Evolutionary conservation across 1,284 basidiomycete genomes (phyloP), one percentile per base, ranked within the genome.

Genomic region (Cryptococcus sp.): DNA sequence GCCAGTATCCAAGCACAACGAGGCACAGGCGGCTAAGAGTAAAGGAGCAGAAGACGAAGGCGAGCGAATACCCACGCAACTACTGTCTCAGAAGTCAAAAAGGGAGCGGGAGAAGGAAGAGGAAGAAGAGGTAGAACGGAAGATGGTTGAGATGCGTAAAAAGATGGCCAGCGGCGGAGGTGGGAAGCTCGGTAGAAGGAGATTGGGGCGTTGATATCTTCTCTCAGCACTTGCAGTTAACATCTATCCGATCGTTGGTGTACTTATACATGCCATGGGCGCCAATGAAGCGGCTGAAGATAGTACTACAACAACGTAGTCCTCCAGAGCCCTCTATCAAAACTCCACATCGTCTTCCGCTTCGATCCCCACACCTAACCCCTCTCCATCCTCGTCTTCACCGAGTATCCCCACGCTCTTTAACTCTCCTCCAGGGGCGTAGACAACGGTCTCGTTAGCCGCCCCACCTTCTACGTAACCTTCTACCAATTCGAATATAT

Each of bases 381-480:
- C 20, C 26, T 22, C 25, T 39, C 52, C 58, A 45, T 62, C 52
- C 26, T 62, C 64, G 5, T 63, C 59, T 22, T 70, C 71, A 3
- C 71, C 74, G 34, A 75, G 52, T n/a, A 73, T 70, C 34, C 74
- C 69, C 16, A 74, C 70, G 54, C 66, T 65, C 45, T 62, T 60
- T 25, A 74, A 62, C 57, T 75, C 69, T 13, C 74, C 73, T 19
- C 70, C 71, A 0, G 77, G 69, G 6, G 68, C 67, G 54, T 74
- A 76, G n/a, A 78, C 70, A 4, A 71, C 70, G 34, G 77, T 78
- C 50, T 72, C 64, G 57, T 77, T 77, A 16, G 77, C 76, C 6
- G 76, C 74, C 10, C 77, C 77, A 20, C 69, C 68, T 57, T 72
- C 72, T 13, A 70, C 61, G 57, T 78, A 78, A 7, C 73, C 70